Base-by-base conservation (phyloP, 1,284 basidiomycete species). In the Malassezia sp. region DNA sequence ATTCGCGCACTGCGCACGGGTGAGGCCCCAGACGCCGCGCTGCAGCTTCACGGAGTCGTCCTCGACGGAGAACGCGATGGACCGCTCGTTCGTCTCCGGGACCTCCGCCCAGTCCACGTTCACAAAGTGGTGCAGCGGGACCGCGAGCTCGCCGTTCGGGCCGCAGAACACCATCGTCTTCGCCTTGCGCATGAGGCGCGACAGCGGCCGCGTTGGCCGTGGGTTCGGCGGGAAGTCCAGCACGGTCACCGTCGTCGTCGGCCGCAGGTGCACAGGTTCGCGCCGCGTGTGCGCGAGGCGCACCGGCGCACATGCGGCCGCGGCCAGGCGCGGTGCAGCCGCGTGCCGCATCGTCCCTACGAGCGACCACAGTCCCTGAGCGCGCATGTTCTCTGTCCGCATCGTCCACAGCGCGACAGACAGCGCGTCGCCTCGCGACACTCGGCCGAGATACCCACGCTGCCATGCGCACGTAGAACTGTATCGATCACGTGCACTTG, bases 11-110 rank as follows among this genome's bases (percentile, higher is more conserved):
- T 90, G 77, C 0, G 87, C 84, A 38, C 91, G 80, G 2, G 87
- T 91, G 32, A 86, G 79, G 10, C 91, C 91, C 91, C 91, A 97
- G 74, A 87, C 81, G 38, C 82, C 79, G 31, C 85, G 78, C 71
- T 93, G 88, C 39, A 79, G 73, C 72, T 87, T 85, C 37, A 79
- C 66, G 38, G 75, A 74, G 3, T 80, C 74, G 67, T 90, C 77
- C 61, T 84, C 78, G 1, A 95, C 81, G 7, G 76, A 56, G n/a
- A 93, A 45, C 1, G 49, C 37, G 18, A 66, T 39, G 10, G 35
- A 38, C 10, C 47, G 47, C 22, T 34, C n/a, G 26, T 44, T 44
- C 2, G 37, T 33, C 24, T 44, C 37, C 2, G 32, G 20, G 17
- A 30, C 41, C 11, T 38, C 40, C 7, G 32, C 45, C 43, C 42